Evolutionary conservation across 2,329 filamentous ascomycete species (phyloP).

Genomic region (Ascochyta fabae): DNA sequence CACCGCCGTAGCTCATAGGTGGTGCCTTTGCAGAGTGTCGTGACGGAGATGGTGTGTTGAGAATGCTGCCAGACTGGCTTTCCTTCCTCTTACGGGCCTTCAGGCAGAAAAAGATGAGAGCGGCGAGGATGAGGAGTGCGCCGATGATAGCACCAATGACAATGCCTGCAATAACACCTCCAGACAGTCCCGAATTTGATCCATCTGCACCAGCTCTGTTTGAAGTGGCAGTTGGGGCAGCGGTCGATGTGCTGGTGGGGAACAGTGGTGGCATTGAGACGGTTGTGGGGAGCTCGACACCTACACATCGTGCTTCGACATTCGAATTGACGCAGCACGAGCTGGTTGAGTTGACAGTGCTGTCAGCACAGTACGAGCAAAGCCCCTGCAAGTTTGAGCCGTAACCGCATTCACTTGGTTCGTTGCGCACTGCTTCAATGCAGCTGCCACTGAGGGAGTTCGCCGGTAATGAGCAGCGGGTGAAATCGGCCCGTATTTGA

Average conservation of each 20-base stretch:
- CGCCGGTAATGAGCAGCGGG: slow-evolving; percentile 84
- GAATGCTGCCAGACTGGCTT: slow-evolving; percentile 74
- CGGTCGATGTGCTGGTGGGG: slow-evolving; percentile 66
- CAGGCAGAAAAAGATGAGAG: slow-evolving; percentile 67
- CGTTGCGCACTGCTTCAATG: slow-evolving; percentile 78
- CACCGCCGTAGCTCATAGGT: slow-evolving; percentile 52
- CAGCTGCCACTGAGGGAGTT: slow-evolving; percentile 77
- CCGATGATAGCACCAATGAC: slow-evolving; percentile 81
- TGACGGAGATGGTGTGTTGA: slow-evolving; percentile 86
- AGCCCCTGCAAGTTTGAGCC: slow-evolving; percentile 73
- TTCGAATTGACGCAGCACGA: slow-evolving; percentile 89
- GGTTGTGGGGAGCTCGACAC: slow-evolving; percentile 79
- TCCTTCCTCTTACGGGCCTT: slow-evolving; percentile 61
- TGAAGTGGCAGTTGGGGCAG: slow-evolving; percentile 51
- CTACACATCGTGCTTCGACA: slow-evolving; percentile 73
- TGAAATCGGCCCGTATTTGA: slow-evolving; percentile 90
- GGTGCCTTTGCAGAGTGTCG: slow-evolving; percentile 37
- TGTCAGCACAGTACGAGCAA: slow-evolving; percentile 84
- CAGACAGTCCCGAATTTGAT: slow-evolving; percentile 64
- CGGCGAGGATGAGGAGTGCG: slow-evolving; percentile 69
- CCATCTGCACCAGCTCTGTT: slow-evolving; percentile 42
- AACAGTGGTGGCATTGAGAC: slow-evolving; percentile 64
- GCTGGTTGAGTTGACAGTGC: slow-evolving; percentile 89
- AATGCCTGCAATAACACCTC: slow-evolving; percentile 90
- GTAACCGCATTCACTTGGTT: slow-evolving; percentile 87